Evolutionary conservation across 2,329 filamentous ascomycete genomes (phyloP).

Genomic region (Nectriaceae sp.): DNA sequence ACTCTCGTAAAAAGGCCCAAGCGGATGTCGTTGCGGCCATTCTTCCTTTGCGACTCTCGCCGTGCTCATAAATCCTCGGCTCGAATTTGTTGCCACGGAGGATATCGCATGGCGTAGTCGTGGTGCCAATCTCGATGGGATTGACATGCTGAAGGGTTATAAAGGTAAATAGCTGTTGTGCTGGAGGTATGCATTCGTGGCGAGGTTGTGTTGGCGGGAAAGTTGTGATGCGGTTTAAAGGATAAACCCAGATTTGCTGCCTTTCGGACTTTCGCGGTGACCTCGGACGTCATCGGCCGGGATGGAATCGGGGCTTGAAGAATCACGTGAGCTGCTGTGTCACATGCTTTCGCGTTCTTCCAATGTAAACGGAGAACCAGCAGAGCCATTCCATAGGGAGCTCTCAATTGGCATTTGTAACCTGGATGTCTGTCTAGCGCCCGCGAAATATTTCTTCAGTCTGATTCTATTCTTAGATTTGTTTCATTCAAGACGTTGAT

Average conservation of each 20-base stretch:
- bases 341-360: conserved; percentile 1
- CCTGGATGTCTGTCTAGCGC: too few species aligned
- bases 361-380: too few species aligned
- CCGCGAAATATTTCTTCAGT: too few species aligned
- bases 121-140: conserved; percentile 31
- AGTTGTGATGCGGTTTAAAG: conserved; percentile 12
- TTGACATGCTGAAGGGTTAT: conserved; percentile 28
- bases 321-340: neutral
- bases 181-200: conserved; percentile 4
- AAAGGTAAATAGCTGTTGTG: neutral
- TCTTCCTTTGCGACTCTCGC: conserved; percentile 21
- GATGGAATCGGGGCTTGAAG: conserved; percentile 3
- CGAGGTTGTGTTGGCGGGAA: conserved; percentile 2
- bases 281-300: conserved; percentile 37
- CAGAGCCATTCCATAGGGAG: too few species aligned
- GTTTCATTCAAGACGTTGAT: too few species aligned
- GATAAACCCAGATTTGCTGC: conserved; percentile 19
- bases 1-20: conserved; percentile 61
- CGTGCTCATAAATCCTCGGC: conserved; percentile 32
- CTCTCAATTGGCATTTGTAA: too few species aligned
- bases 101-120: conserved; percentile 32
- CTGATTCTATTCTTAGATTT: too few species aligned
- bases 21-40: conserved; percentile 44
- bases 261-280: conserved; percentile 29
- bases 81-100: conserved; percentile 14